Evolutionary conservation across 305 asterid species (phyloP).

Genomic region (Euphrasia arctica): DNA sequence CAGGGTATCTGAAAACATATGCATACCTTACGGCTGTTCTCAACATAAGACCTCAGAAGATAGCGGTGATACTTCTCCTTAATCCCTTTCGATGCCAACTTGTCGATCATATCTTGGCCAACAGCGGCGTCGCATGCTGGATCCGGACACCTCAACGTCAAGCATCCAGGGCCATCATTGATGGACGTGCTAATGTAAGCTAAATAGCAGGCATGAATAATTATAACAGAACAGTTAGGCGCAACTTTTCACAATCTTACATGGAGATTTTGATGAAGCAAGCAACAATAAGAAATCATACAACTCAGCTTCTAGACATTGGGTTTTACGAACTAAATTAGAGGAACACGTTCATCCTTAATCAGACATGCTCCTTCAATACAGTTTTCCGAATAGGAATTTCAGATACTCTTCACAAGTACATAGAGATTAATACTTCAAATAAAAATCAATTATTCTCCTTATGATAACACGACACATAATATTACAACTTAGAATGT

Average conservation of each 20-base stretch:
- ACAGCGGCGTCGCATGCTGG: conserved; percentile 77
- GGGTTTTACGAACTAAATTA: conserved; percentile 9
- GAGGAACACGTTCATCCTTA: background rate
- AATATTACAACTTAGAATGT: too few relatives aligned
- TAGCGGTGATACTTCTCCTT: conserved; percentile 69
- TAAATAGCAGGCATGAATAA: conserved; percentile 34
- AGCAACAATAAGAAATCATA: conserved; percentile 20
- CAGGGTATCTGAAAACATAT: background rate
- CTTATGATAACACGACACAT: too few relatives aligned
- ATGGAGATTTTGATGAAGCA: conserved; percentile 13
- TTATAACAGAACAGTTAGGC: conserved; percentile 3
- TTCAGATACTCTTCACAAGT: too few relatives aligned
- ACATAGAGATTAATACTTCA: too few relatives aligned
- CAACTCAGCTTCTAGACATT: conserved; percentile 15
- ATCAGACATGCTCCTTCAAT: conserved; percentile 1
- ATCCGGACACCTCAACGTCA: conserved; percentile 80
- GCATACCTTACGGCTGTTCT: conserved; percentile 74
- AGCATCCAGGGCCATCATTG: conserved; percentile 90
- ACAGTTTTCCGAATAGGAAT: background rate
- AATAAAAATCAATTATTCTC: too few relatives aligned
- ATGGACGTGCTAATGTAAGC: conserved; percentile 85
- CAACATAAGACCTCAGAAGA: conserved; percentile 83
- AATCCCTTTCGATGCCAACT: conserved; percentile 50
- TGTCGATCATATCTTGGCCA: conserved; percentile 69
- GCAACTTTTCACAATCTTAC: conserved; percentile 1